Percentiles rank a stretch among this genome's conserved stretches.
Evolutionary conservation across 2,329 filamentous ascomycete genomes (phyloP).

Genomic region (Septoria petroselini): DNA sequence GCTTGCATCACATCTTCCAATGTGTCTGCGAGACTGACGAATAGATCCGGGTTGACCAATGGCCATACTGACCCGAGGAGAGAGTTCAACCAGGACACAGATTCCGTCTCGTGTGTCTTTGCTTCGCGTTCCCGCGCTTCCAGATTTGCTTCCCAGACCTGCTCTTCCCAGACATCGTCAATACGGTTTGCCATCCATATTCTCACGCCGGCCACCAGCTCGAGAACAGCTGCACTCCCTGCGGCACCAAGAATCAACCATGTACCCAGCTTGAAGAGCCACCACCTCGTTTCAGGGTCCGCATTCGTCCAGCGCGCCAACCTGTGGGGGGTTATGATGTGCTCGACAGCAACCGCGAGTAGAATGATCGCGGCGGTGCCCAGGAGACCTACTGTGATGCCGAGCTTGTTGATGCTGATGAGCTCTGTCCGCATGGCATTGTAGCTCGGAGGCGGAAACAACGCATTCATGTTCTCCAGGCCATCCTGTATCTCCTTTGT

Average conservation of each 20-base stretch:
- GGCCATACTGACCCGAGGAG: slow-evolving; percentile 68
- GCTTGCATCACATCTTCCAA: slow-evolving; percentile 80
- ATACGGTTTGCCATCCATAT: slow-evolving; percentile 63
- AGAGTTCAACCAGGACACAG: slow-evolving; percentile 69
- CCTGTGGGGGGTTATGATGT: slow-evolving; percentile 16
- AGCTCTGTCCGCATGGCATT: slow-evolving; percentile 47
- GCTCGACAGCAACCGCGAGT: slow-evolving; percentile 32
- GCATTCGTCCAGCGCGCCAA: slow-evolving; percentile 15
- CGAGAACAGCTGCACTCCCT: slow-evolving; percentile 23
- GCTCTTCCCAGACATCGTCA: slow-evolving; percentile 62
- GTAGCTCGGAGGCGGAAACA: slow-evolving; percentile 56
- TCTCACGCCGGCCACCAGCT: slow-evolving; percentile 36
- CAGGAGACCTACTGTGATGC: slow-evolving; percentile 42
- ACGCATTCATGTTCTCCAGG: slow-evolving; percentile 47
- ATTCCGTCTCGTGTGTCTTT: slow-evolving; percentile 57
- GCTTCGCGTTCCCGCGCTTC: slow-evolving; percentile 50
- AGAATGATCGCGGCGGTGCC: slow-evolving; percentile 35
- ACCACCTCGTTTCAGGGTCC: slow-evolving; percentile 10
- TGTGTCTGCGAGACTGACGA: slow-evolving; percentile 64
- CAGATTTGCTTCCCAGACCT: slow-evolving; percentile 65
- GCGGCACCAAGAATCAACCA: slow-evolving; percentile 26
- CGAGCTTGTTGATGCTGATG: slow-evolving; percentile 45
- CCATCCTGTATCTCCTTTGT: slow-evolving; percentile 42
- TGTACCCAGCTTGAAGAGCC: slow-evolving; percentile 18
- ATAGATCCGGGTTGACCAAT: slow-evolving; percentile 71